Conservation (phyloP, 2,329 filamentous ascomycete genomes). For the Nemania abortiva region DNA sequence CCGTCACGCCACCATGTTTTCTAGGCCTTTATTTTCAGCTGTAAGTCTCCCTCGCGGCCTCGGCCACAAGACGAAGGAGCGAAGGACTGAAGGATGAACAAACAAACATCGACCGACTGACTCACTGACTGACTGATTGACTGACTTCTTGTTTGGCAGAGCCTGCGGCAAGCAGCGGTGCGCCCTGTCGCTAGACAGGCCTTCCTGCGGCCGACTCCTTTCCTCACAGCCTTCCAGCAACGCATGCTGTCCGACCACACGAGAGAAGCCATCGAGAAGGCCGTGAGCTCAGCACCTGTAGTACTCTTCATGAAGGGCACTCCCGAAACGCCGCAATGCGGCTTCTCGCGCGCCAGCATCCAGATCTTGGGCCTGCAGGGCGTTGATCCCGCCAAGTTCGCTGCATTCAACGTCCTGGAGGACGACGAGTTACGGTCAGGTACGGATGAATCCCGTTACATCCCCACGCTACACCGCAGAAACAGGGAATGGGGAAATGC, state of each 20-base stretch:
- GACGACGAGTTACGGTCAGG: conserved; percentile 86
- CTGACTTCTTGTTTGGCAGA: conserved; percentile 48
- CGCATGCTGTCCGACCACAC: conserved; percentile 86
- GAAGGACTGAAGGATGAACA: background rate
- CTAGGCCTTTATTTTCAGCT: conserved; percentile 44
- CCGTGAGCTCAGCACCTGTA: conserved; percentile 86
- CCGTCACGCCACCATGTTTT: conserved; percentile 44
- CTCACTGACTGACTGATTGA: background rate
- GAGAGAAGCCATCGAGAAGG: conserved; percentile 87
- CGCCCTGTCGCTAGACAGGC: conserved; percentile 51
- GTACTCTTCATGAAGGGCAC: conserved; percentile 99
- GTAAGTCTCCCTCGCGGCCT: conserved; percentile 35
- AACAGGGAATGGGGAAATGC: background rate
- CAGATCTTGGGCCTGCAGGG: conserved; percentile 96
- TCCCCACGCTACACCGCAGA: background rate
- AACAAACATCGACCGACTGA: background rate
- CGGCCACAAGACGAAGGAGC: background rate
- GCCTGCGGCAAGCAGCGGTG: conserved; percentile 60
- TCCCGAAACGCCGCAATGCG: conserved; percentile 94
- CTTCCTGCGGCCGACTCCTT: conserved; percentile 45
- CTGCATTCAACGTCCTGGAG: conserved; percentile 97
- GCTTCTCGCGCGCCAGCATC: conserved; percentile 94
- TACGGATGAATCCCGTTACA: conserved; percentile 55
- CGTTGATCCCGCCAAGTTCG: conserved; percentile 94
- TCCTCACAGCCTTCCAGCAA: conserved; percentile 56